Base-by-base conservation (phyloP, 306 rosid species). In the Cucurbita maxima region DNA sequence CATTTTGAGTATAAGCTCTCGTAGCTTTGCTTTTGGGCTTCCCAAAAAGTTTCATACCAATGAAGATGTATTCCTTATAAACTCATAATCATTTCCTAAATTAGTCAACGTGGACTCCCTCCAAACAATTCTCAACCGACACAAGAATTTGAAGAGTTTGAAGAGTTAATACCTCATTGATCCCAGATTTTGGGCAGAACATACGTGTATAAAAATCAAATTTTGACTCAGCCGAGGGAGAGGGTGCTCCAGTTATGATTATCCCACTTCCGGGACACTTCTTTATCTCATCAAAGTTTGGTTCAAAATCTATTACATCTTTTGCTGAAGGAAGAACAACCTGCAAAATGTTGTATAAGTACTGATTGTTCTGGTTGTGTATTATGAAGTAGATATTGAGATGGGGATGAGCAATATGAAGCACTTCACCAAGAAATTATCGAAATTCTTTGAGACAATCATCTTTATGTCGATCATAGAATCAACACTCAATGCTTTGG, bases 181-280 rank as follows among this genome's bases (percentile, higher is more conserved):
- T 58, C 61, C 94, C 89, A 10, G 7, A 0, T 78, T 87, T 85
- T 5, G 96, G 98, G 78, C 76, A 73, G 80, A 90, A 90, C 77
- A 1, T 83, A 53, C 96, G 76, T 68, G 88, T 88, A 74, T 72
- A 82, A 81, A 90, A 82, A 63, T 93, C 97, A 81, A 87, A 90
- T 56, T 81, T 86, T 0, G 94, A 90, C 47, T 76, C 87, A 1
- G 86, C 79, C 34, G 34, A 30, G 34, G 34, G 34, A 75, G 90
- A 82, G 74, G 96, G 84, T 66, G 55, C 52, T 43, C 83, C 96
- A 1, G 97, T 62, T 75, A 85, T 80, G 74, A 86, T 79, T 30
- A 93, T 1, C 73, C 97, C 98, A 20, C 16, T 44, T 75, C 86
- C 92, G 4, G 96, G 94, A 73, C 75, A 83, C 63, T 86, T 86